A percentile compares a stretch with the other conserved stretches of the same genome.
phyloP scores from a whole-genome alignment of 441 rosid genomes.

The Syzygium syzygioides region DNA sequence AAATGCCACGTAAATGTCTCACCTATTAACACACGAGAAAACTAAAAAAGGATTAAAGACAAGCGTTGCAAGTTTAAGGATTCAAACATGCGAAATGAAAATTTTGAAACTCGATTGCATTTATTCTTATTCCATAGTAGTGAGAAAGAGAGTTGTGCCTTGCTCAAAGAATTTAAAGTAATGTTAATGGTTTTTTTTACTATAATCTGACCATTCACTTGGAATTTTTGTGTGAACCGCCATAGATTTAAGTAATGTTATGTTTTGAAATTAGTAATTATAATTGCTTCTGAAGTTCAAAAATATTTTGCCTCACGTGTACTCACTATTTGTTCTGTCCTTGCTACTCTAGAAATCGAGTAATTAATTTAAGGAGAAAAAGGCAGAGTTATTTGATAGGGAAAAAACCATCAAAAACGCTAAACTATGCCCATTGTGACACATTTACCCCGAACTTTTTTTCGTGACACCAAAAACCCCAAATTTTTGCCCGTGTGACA shows the following conservation, averaged over 20 bases:
- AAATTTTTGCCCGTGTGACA: too few species aligned
- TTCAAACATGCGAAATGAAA: not conserved
- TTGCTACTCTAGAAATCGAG: not conserved
- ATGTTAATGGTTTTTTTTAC: not conserved
- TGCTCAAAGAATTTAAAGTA: not conserved
- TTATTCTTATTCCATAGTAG: not conserved
- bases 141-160: not conserved
- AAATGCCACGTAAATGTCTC: not conserved
- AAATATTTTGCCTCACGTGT: not conserved
- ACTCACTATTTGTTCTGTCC: not conserved
- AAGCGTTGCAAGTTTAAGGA: fast-evolving
- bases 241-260: not conserved
- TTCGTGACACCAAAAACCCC: too few species aligned
- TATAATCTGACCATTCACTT: not conserved
- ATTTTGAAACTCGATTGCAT: not conserved
- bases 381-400: not conserved
- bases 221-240: not conserved
- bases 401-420: too few species aligned
- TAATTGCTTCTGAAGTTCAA: not conserved
- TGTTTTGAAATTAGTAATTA: not conserved
- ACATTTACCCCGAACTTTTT: too few species aligned
- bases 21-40: not conserved
- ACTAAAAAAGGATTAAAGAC: not conserved
- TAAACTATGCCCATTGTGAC: too few species aligned
- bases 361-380: not conserved